phyloP scores from a whole-genome alignment of 441 rosid species.

The Syzygium syzygioides region DNA sequence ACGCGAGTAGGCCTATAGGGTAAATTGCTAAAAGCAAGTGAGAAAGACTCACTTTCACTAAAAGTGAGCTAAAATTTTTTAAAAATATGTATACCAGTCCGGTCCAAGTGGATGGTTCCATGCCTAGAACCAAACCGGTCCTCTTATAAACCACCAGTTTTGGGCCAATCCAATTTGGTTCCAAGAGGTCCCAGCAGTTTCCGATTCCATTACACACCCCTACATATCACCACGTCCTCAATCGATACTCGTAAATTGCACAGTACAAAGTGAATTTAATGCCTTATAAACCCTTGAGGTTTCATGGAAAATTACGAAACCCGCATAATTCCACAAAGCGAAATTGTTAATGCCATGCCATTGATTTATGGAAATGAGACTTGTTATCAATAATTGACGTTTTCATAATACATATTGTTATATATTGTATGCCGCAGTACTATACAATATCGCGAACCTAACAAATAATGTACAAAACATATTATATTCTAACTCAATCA shows the following conservation, averaged over 20 bases:
- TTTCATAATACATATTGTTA: not conserved
- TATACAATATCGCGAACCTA: not conserved
- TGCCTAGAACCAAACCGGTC: too few species aligned
- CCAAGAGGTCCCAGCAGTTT: too few species aligned
- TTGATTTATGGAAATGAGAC: not conserved
- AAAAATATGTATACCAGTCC: too few species aligned
- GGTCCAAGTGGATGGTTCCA: too few species aligned
- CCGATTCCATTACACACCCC: too few species aligned
- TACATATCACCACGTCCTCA: not conserved
- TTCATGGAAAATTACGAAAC: not conserved
- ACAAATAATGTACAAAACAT: not conserved
- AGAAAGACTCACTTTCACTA: too few species aligned
- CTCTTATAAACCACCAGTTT: too few species aligned
- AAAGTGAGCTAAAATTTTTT: too few species aligned
- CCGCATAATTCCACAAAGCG: accelerated
- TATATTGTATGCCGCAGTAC: not conserved
- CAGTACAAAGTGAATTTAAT: not conserved
- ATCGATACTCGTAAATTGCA: not conserved
- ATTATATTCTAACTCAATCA: not conserved
- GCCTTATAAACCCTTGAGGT: not conserved
- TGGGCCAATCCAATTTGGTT: too few species aligned
- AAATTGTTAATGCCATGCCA: accelerated
- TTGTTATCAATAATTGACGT: not conserved
- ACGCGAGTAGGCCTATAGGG: too few species aligned
- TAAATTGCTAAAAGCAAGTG: too few species aligned